These are phyloP conservation scores for Xylariaceae sp. DNA, from an alignment of 2,329 filamentous ascomycete species.

Conservation along the genomic window DNA sequence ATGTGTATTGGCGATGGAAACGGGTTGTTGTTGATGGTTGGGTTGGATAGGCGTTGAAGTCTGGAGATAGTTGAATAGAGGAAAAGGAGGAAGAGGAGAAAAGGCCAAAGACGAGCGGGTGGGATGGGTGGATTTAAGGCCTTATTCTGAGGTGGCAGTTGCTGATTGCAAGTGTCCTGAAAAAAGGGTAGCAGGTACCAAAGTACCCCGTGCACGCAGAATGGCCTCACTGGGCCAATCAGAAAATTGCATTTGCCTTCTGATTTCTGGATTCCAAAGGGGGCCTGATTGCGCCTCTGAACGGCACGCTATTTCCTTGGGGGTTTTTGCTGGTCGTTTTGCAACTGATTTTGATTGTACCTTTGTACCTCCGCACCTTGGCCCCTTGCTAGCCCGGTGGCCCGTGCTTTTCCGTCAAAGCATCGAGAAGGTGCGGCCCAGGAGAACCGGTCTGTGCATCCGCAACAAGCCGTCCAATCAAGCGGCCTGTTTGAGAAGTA, in stretches of 20 bases:
- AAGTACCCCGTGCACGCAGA: conserved; percentile 1
- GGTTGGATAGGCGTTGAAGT: conserved; percentile 4
- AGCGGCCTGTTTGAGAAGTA: not conserved
- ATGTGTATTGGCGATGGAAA: conserved; percentile 24
- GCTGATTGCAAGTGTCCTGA: conserved; percentile 28
- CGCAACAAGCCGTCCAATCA: not conserved
- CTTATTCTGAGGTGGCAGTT: conserved; percentile 25
- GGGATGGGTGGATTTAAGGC: conserved; percentile 20
- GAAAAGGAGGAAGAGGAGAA: conserved; percentile 10
- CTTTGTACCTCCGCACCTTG: not conserved
- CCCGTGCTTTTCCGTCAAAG: not conserved
- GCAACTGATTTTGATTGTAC: conserved; percentile 15
- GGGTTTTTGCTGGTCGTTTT: conserved; percentile 25
- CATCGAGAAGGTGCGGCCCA: too few relatives aligned
- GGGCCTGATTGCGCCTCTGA: conserved; percentile 19
- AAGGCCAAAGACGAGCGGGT: conserved; percentile 13
- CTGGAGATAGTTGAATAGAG: conserved; percentile 21
- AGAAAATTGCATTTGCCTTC: conserved; percentile 21
- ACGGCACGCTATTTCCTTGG: conserved; percentile 21
- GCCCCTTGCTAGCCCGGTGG: conserved; percentile 4
- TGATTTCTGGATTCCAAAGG: conserved; percentile 19
- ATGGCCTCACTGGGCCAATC: conserved; percentile 18
- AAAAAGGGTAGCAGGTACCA: conserved; percentile 4
- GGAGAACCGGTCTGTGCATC: too few relatives aligned
- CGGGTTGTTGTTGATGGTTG: not conserved